Base-by-base conservation (phyloP, 208 protist genomes). In the Leishmania arabica region DNA sequence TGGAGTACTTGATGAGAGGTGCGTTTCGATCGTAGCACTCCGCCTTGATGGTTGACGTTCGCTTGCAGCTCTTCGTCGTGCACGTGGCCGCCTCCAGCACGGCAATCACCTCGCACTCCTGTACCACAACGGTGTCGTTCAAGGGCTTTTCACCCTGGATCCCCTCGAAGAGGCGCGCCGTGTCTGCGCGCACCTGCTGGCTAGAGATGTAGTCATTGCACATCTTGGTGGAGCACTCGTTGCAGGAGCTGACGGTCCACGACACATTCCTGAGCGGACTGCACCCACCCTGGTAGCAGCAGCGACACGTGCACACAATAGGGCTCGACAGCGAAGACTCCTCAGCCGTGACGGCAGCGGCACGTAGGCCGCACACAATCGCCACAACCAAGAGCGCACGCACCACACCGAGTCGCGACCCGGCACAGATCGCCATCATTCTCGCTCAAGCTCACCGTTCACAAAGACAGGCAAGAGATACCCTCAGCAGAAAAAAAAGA, bases 261-360 rank as follows among this genome's bases (percentile, higher is more conserved):
- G 87, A 88, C 6, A 88, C 82, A 72, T 95, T 92, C 24, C 80
- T 83, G 72, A 93, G 78, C 34, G 75, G 56, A 31, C 83, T 93
- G 85, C 93, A 94, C 58, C 86, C 90, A 54, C 93, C 91, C 66
- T 93, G 90, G 83, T 93, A 94, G 85, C 93, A 96, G 86, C 91
- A 94, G 54, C 93, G 91, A 69, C 93, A 96, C 42, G 88, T 92
- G 83, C 91, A 96, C 31, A 95, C 75, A 79, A 93, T 81, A 64
- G 75, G 49, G 62, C 64, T 88, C 56, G 69, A 75, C 2, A 53
- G 21, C 40, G 81, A 80, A 19, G 82, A 74, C 34, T 76, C 66
- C 3, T 21, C 56, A 13, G 40, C 27, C 19, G 54, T 51, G 24
- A 58, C 27, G 40, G 42, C 66, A 49, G 40, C 37, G 2, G 31